Percentiles rank a stretch among this genome's conserved stretches.
phyloP scores from a whole-genome alignment of 2,329 filamentous ascomycete species.

The Ceratocystis alfenasii region DNA sequence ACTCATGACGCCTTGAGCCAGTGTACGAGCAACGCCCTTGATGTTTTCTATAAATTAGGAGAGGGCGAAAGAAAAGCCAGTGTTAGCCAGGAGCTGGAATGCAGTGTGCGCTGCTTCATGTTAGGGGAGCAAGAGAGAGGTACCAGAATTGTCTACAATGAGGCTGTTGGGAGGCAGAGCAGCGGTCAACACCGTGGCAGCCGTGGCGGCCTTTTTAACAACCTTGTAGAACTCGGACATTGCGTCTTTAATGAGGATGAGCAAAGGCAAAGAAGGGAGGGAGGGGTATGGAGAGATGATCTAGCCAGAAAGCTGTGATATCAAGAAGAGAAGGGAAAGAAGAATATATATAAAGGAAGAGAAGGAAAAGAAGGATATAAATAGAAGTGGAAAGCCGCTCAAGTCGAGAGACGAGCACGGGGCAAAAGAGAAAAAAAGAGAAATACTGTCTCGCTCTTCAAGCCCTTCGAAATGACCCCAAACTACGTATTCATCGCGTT shows the following conservation, averaged over 20 bases:
- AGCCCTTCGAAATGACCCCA: too few relatives aligned
- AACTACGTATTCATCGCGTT: too few relatives aligned
- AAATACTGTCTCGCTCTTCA: too few relatives aligned
- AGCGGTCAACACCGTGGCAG: slow-evolving; percentile 6
- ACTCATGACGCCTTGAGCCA: slow-evolving; percentile 49
- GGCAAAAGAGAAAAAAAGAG: background rate
- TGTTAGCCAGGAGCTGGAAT: slow-evolving; percentile 27
- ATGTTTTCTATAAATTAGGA: slow-evolving; percentile 36
- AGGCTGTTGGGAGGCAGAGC: slow-evolving; percentile 17
- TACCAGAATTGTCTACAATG: slow-evolving; percentile 18
- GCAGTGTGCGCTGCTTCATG: too few relatives aligned
- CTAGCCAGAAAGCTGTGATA: background rate
- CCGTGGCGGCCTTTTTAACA: slow-evolving; percentile 10
- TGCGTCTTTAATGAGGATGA: background rate
- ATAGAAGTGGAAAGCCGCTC: background rate
- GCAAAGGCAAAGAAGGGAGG: background rate
- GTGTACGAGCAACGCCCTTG: slow-evolving; percentile 45
- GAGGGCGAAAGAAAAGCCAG: slow-evolving; percentile 27
- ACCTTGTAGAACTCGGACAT: slow-evolving; percentile 19
- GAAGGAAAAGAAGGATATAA: background rate
- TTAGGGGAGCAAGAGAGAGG: background rate
- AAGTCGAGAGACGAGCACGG: background rate
- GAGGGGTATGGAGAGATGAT: background rate
- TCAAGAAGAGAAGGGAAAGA: background rate
- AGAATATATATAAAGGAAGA: too few relatives aligned